phyloP scores from a whole-genome alignment of 306 rosid genomes.

The Argentina anserina region DNA sequence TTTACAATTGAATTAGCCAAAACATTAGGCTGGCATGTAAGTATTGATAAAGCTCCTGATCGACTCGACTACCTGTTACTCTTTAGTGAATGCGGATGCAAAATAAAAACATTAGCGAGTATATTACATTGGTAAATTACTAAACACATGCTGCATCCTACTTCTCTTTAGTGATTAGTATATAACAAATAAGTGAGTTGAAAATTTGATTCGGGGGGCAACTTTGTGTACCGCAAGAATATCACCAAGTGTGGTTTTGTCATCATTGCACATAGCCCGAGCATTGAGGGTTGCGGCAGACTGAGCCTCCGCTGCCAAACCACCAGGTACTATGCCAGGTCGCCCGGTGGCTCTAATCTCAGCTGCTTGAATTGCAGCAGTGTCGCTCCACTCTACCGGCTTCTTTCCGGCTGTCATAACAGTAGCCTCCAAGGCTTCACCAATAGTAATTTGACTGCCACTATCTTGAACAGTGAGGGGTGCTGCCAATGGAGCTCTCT shows the following conservation, averaged over 20 bases:
- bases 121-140: no score
- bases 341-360: constrained; percentile 63
- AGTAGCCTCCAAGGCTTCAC: constrained; percentile 69
- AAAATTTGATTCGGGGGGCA: not conserved
- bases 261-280: constrained; percentile 31
- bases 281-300: constrained; percentile 64
- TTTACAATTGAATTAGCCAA: no score
- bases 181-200: not conserved
- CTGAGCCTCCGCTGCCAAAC: constrained; percentile 68
- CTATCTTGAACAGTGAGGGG: constrained; percentile 21
- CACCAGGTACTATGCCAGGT: constrained; percentile 47
- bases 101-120: no score
- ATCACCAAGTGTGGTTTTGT: constrained; percentile 59
- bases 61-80: no score
- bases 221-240: constrained; percentile 33
- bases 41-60: no score
- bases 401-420: constrained; percentile 48
- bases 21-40: no score
- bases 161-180: not conserved
- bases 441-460: constrained; percentile 48
- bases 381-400: constrained; percentile 54
- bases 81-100: no score
- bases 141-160: no score
- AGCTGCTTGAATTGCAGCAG: constrained; percentile 68
- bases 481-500: constrained; percentile 29